Base-by-base conservation (phyloP, 1,139 yeast species). In the Geotrichum restrictum region DNA sequence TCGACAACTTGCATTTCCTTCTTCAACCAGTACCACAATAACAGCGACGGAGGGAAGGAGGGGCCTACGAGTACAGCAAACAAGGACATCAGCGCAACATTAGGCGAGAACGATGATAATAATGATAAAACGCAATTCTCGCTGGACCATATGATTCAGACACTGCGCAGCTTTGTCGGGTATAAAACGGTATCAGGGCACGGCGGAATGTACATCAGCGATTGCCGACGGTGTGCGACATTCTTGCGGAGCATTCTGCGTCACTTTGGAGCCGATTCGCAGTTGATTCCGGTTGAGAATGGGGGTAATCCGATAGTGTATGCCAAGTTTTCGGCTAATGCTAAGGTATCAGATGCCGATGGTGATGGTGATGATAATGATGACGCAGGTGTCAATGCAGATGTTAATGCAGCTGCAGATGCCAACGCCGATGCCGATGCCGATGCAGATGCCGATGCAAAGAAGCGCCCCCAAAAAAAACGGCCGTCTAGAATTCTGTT, bases 181-280 rank as follows among this genome's bases (percentile, higher is more conserved):
- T 89, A 74, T 68, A 80, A 79, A 60, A 88, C 97, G 0, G 86
- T 93, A 11, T 86, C 95, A 13, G 84, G 83, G 59, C 76, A 76
- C 13, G 84, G 83, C 59, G 79, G 80, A 16, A 65, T 74, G 38
- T 82, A 79, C 63, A 76, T 85, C 62, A 86, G 85, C 59, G 95
- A 89, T 44, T 84, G 94, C 6, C 79, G 97, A 56, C 80, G 84
- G 45, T 91, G 98, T 72, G 96, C 98, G 0, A 82, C 83, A 45
- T 86, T 77, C 60, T 69, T 93, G 56, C 76, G 81, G 37, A 77
- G 79, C 54, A 69, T 89, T 31, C 74, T 88, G 52, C 76, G 78
- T 45, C 77, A 74, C 40, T 74, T 86, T 57, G 97, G 98, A 2
- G 96, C 96, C 1, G 73, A 78, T 18, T 78, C 94, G 0, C 78